Evolutionary conservation across 2,329 filamentous ascomycete genomes (phyloP).

Genomic region (Cadophora gregata): DNA sequence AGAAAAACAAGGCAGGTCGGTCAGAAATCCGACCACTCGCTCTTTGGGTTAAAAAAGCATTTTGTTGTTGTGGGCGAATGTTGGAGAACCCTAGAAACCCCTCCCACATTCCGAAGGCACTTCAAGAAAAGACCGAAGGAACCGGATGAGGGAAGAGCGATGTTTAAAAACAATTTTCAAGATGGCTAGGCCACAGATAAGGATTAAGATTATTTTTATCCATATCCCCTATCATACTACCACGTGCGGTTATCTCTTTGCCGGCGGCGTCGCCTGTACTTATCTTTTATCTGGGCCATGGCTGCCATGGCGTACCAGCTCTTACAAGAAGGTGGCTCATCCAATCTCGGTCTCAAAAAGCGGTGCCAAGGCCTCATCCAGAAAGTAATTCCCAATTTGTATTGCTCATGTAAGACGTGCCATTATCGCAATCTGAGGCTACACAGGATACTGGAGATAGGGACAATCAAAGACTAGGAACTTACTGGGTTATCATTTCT

Average conservation of each 20-base stretch:
- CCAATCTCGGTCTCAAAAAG: conserved; percentile 11
- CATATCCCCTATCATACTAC: conserved; percentile 24
- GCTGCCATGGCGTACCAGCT: conserved; percentile 14
- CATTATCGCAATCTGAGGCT: conserved; percentile 11
- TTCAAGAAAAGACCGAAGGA: background rate
- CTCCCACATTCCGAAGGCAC: background rate
- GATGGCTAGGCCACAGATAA: conserved; percentile 34
- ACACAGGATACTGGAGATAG: conserved; percentile 20
- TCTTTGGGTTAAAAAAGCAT: background rate
- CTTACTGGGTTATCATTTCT: conserved; percentile 24
- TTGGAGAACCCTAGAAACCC: background rate
- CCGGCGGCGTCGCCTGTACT: conserved; percentile 2
- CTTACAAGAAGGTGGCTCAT: conserved; percentile 14
- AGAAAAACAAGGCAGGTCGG: background rate
- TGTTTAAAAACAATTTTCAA: conserved; percentile 27
- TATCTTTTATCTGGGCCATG: conserved; percentile 18
- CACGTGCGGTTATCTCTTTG: conserved; percentile 19
- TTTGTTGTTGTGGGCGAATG: conserved; percentile 2
- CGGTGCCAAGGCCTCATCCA: background rate
- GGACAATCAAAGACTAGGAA: conserved; percentile 7
- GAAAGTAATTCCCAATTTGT: background rate
- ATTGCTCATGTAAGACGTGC: background rate
- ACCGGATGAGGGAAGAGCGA: conserved; percentile 10
- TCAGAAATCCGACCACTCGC: background rate
- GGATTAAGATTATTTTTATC: conserved; percentile 21